Base-by-base conservation (phyloP, 1,284 basidiomycete species). In the Cystobasidiaceae sp. region DNA sequence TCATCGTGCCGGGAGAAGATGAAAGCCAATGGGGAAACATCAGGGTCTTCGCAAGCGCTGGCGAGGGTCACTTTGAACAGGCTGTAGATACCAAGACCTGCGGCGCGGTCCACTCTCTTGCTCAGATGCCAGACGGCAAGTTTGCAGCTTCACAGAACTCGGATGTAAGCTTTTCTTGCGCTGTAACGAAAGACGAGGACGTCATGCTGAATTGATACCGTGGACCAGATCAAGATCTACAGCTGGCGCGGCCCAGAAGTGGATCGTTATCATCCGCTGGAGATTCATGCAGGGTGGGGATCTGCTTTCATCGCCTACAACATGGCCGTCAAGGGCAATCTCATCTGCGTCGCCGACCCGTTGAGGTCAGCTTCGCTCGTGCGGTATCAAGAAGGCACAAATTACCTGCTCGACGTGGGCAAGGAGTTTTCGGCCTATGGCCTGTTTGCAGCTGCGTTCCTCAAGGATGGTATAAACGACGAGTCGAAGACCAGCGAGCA, bases 361-460 rank as follows among this genome's bases (percentile, higher is more conserved):
- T 84, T 94, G 60, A 84, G 85, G 72, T 93, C 90, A 1, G 81
- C 96, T 9, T 86, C 89, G 4, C 74, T 90, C 3, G 78, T 94
- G 17, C 81, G 82, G 49, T 75, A 78, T 21, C 73, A 87, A 28
- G 72, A 75, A 0, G 80, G 76, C 4, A 72, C 62, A 1, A 75
- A 78, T 4, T 79, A 80, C 67, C 76, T 94, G 2, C 75, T 81
- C 61, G 83, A 82, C 25, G 77, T 88, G 37, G 86, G 87, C 19
- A 83, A 85, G 71, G 90, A 96, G 76, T 88, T 88, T 76, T 82
- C 84, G 0, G 85, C 90, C 4, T 78, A 79, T 30, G 83, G 81
- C 23, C 80, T 93, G 44, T 83, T 93, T 41, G 87, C 86, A 37
- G 84, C 86, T 0, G 90, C 91, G 74, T 89, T 92, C 71, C 79